phyloP scores from a whole-genome alignment of 768 basidiomycete species.

The Tylopilus intermedius region DNA sequence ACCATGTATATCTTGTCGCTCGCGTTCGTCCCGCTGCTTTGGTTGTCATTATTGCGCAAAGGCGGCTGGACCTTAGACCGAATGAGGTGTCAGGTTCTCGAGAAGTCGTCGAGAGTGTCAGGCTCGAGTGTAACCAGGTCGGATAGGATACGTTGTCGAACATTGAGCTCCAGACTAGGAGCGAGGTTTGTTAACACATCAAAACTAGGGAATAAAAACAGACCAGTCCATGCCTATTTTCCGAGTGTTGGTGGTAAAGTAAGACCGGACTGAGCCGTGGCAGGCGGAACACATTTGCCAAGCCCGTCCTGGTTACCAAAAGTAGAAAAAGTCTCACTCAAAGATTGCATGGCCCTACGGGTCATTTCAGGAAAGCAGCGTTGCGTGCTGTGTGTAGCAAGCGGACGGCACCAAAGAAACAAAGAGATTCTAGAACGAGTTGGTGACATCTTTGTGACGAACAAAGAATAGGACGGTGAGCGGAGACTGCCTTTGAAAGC shows the following conservation, averaged over 20 bases:
- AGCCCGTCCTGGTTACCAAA: too few species aligned
- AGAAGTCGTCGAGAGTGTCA: constrained; percentile 42
- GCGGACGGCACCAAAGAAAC: too few species aligned
- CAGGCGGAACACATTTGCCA: too few species aligned
- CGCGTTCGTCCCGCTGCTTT: constrained; percentile 11
- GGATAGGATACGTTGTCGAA: constrained; percentile 68
- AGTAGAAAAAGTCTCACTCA: too few species aligned
- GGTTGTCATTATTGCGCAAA: constrained; percentile 12
- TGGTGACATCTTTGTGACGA: too few species aligned
- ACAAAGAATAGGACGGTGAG: too few species aligned
- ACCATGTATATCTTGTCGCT: constrained; percentile 59
- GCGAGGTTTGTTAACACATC: not conserved
- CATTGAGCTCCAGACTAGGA: constrained; percentile 68
- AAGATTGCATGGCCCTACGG: too few species aligned
- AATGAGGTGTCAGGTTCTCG: constrained; percentile 51
- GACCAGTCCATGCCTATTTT: constrained; percentile 45
- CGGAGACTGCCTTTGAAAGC: too few species aligned
- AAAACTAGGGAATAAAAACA: constrained; percentile 13
- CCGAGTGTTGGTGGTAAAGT: not conserved
- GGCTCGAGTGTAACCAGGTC: constrained; percentile 63
- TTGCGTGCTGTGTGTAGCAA: too few species aligned
- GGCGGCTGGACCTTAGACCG: constrained; percentile 55
- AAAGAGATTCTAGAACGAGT: too few species aligned
- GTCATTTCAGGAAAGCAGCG: too few species aligned
- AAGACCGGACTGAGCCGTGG: too few species aligned